phyloP scores from a whole-genome alignment of 2,329 filamentous ascomycete species.

The Incumbomyces delicatus region DNA sequence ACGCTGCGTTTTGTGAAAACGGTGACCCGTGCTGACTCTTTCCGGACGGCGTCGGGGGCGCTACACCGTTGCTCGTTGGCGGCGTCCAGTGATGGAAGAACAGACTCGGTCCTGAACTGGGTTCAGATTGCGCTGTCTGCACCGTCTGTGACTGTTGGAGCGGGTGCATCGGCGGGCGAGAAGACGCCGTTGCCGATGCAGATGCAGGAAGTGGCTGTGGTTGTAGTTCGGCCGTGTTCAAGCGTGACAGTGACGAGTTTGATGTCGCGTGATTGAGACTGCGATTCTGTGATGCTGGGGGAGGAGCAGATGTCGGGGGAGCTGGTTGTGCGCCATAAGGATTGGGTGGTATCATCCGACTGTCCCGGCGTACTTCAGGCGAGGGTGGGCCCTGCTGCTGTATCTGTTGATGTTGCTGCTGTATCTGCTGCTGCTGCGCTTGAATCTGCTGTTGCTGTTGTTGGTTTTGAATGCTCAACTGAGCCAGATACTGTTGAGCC shows the following conservation, averaged over 20 bases:
- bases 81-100: slow-evolving; percentile 94
- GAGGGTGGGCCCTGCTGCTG: slow-evolving; percentile 22
- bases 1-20: slow-evolving; percentile 36
- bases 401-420: slow-evolving; percentile 27
- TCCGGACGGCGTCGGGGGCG: slow-evolving; percentile 66
- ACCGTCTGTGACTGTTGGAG: slow-evolving; percentile 44
- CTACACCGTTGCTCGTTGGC: slow-evolving; percentile 56
- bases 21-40: slow-evolving; percentile 48
- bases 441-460: slow-evolving; percentile 42
- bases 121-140: slow-evolving; percentile 42
- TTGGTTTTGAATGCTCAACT: slow-evolving; percentile 31
- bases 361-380: slow-evolving; percentile 24
- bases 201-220: slow-evolving; percentile 7
- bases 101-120: slow-evolving; percentile 61
- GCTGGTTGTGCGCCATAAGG: slow-evolving; percentile 25
- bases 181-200: slow-evolving; percentile 25
- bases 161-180: slow-evolving; percentile 40
- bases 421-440: slow-evolving; percentile 44
- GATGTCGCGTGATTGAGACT: slow-evolving; percentile 23
- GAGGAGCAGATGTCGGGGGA: slow-evolving; percentile 18
- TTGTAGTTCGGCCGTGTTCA: slow-evolving; percentile 36
- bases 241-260: slow-evolving; percentile 26
- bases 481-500: slow-evolving; percentile 56
- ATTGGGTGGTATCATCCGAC: slow-evolving; percentile 27
- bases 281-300: slow-evolving; percentile 11